Conservation (phyloP, 2,329 filamentous ascomycete species). For the Pseudogymnoascus sp. region DNA sequence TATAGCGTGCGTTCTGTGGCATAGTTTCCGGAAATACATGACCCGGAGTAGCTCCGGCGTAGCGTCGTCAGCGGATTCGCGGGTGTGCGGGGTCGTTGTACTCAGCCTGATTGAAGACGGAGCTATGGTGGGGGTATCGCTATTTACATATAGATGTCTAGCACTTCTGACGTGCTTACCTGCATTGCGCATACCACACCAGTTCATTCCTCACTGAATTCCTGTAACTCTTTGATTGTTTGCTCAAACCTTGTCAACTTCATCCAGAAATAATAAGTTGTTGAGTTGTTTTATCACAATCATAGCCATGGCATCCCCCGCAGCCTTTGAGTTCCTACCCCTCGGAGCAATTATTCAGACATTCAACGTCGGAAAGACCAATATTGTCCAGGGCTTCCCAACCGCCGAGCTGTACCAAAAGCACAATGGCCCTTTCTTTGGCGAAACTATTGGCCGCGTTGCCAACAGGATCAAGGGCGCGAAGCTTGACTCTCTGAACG, state of each 20-base stretch:
- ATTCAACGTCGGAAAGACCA: slow-evolving; percentile 67
- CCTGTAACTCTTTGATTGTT: neutral
- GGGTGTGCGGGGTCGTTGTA: neutral
- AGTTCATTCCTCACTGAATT: neutral
- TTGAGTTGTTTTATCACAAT: neutral
- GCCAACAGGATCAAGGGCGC: slow-evolving; percentile 76
- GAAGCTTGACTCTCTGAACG: slow-evolving; percentile 66
- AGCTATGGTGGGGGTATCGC: slow-evolving; percentile 8
- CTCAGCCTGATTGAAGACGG: slow-evolving; percentile 6
- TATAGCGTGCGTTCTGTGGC: neutral
- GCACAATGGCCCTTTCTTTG: slow-evolving; percentile 76
- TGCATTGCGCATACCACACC: neutral
- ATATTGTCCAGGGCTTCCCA: slow-evolving; percentile 86
- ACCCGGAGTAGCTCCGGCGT: neutral
- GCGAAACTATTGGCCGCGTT: slow-evolving; percentile 82
- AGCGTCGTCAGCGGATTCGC: neutral
- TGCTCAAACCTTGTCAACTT: neutral
- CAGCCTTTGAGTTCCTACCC: slow-evolving; percentile 59
- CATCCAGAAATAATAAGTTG: neutral
- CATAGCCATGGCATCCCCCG: slow-evolving; percentile 10
- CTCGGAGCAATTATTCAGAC: slow-evolving; percentile 76
- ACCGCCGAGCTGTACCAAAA: slow-evolving; percentile 66
- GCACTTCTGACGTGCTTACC: neutral
- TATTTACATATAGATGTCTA: neutral
- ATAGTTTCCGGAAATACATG: neutral